Base-by-base conservation (phyloP, 2,329 filamentous ascomycete species). In the Fusarium tupiense region DNA sequence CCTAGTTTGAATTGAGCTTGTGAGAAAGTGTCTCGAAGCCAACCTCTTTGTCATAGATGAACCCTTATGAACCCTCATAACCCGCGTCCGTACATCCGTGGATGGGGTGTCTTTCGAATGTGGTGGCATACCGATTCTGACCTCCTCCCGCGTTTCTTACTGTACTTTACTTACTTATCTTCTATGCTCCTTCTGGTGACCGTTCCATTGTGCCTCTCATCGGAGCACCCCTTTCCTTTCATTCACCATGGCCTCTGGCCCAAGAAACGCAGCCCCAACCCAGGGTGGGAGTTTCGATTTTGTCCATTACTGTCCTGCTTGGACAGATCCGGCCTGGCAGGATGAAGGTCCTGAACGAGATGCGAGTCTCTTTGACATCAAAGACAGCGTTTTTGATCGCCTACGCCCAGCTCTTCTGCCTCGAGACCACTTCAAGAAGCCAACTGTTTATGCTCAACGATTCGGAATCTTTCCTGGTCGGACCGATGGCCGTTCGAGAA, bases 381-480 rank as follows among this genome's bases (percentile, higher is more conserved):
- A 31, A 10, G 67, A 77, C 22, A 50, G 44, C 29, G 16, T 75
- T 16, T 37, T 78, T 26, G 74, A 78, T 57, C 62, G 63, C 33
- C 19, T 79, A 5, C 73, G 78, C 7, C 79, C 79, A 16, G 79
- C 77, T 19, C 26, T 80, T 24, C 69, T 77, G 1, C 58, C 72
- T 20, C 53, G 59, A 26, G 80, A 82, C 24, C 62, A 57, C 17
- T 57, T 64, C 49, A 63, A 66, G 37, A 70, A 75, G 22, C 80
- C 80, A 9, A 80, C 80, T 14, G 63, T 70, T 14, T 76, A 79
- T 37, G 80, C 81, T 5, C 40, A 74, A 22, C 71, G 81, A 43
- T 82, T 79, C 41, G 77, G 81, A 22, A 72, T 82, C 10, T 79
- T 78, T 43, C 78, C 78, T 2, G 78, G 71, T 4, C 72, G 77